Evolutionary conservation across 768 basidiomycete genomes (phyloP), one percentile per base, ranked within the genome.

Genomic region (Russula abietina): DNA sequence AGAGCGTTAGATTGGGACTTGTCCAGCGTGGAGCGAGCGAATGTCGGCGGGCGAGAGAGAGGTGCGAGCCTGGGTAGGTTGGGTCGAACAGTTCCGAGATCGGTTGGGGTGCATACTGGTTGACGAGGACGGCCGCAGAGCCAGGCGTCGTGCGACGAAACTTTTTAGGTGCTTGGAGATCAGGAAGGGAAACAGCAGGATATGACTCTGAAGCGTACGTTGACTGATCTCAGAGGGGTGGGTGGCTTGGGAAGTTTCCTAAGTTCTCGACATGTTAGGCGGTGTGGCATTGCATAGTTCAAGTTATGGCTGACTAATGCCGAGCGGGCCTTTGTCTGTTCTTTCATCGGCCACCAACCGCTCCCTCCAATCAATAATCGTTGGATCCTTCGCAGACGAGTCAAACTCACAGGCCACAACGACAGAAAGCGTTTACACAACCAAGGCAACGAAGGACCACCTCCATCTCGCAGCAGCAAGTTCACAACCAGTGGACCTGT

Each of bases 101-200:
- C 4, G 12, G 46, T 14, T 56, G 54, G 1, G n/a, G 10, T 22
- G n/a, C 32, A 26, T 49, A 4, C 10, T 61, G 38, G 45, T 22
- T 54, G 58, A 54, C n/a, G 53, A 60, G 53, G 50, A 30, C 30
- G 26, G 26, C n/a, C 28, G 19, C 43, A 26, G 62, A 64, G 48
- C 63, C 63, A 16, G 63, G 63, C 8, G 62, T 60, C 11, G 50
- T 51, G 28, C 4, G 50, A 10, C 50, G 50, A 14, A 65, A 63
- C 64, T 65, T 24, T 46, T 46, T 54, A 38, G 3, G 39, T 26
- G 16, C 5, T 32, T 9, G 30, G 32, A 33, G 26, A 28, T 61
- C 26, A 51, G 48, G 43, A 2, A 9, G 24, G n/a, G 10, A 10
- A 19, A 46, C 45, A n/a, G 22, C n/a, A 43, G n/a, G 43, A 45